Base-by-base conservation (phyloP, 306 rosid genomes). In the Spatholobus suberectus region DNA sequence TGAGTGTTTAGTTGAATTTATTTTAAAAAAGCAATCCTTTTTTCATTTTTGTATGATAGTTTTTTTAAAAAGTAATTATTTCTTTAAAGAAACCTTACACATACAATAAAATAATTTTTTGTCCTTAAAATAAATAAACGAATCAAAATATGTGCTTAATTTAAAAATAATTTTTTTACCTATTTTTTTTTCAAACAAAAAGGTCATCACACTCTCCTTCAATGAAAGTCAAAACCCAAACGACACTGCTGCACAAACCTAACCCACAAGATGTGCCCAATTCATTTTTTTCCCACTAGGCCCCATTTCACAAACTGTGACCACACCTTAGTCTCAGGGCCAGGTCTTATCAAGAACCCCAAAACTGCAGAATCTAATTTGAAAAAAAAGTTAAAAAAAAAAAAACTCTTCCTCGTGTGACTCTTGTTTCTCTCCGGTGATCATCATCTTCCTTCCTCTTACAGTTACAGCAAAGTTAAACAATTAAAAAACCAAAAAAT, bases 221-320 rank as follows among this genome's bases (percentile, higher is more conserved):
- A 26, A 63, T 32, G 11, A 65, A 27, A 63, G 82, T 78, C 82
- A 49, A 66, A 78, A 66, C 52, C 34, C 26, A 21, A 46, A 65
- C 9, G 27, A 4, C 26, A n/a, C n/a, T n/a, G n/a, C 14, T 65
- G 35, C 54, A 66, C 23, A 32, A 29, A 47, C 58, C 62, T 5
- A 52, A 62, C 14, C 26, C 6, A 17, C 4, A 10, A 3, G 24
- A 15, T 2, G 15, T 34, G 11, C 72, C 26, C 24, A 66, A 37
- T 66, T 66, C 44, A 65, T 34, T 5, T n/a, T 8, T 34, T 65
- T 34, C 46, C 14, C 71, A 65, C 43, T 4, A 8, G 5, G 12
- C 26, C 43, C 71, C 44, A 34, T 65, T 34, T 35, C 43, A 34
- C 18, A 59, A 59, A 24, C 37, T 59, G 38, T 59, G 67, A 24